A percentile compares a stretch with the other conserved stretches of the same genome.
These are phyloP conservation scores for Evernia prunastri DNA, from an alignment of 495 filamentous ascomycete genomes.

Conservation along the genomic window DNA sequence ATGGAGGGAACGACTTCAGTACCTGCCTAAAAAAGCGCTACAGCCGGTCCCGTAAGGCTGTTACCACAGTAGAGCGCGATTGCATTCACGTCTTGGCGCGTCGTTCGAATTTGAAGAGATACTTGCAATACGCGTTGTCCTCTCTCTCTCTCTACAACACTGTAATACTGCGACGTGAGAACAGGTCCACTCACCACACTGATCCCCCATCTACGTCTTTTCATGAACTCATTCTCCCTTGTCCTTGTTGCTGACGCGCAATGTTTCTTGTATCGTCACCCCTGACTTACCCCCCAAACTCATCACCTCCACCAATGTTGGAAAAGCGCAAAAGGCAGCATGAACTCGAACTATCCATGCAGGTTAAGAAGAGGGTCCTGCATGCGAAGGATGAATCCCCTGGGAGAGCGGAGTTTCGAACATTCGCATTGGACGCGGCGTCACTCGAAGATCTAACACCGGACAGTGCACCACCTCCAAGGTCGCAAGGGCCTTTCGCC, in stretches of 20 bases:
- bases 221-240: conserved; percentile 5
- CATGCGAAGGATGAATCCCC: background rate
- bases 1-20: background rate
- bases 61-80: background rate
- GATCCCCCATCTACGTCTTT: background rate
- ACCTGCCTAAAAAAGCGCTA: background rate
- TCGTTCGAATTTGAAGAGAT: too few relatives aligned
- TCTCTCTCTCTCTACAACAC: too few relatives aligned
- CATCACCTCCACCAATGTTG: conserved; percentile 37
- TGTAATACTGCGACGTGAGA: too few relatives aligned
- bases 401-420: background rate
- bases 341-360: conserved; percentile 33
- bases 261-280: conserved; percentile 63
- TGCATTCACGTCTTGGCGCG: background rate
- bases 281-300: conserved; percentile 49
- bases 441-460: background rate
- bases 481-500: conserved; percentile 44
- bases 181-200: too few relatives aligned
- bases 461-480: conserved; percentile 26
- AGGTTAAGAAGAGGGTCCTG: conserved; percentile 24
- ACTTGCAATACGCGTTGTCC: background rate
- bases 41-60: background rate
- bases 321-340: conserved; percentile 40
- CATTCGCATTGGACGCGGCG: background rate
- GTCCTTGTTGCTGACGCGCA: background rate